A percentile compares a stretch with the other conserved stretches of the same genome.
Evolutionary conservation across 108 stramenopile species (phyloP).

Genomic region (Halocafeteria seosinensis): DNA sequence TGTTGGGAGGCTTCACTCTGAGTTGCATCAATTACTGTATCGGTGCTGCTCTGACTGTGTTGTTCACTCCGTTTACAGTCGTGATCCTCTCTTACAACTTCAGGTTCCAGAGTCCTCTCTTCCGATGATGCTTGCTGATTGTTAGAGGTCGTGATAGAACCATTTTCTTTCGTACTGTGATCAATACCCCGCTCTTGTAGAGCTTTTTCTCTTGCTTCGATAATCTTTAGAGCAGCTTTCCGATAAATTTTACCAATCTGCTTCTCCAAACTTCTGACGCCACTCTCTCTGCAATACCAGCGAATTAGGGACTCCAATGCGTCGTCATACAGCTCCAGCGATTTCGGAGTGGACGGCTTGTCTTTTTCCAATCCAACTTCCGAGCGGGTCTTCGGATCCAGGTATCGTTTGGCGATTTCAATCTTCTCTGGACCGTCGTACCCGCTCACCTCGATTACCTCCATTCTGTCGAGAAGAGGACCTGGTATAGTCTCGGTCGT

Average conservation of each 20-base stretch:
- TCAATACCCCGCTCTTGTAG: conserved; percentile 8
- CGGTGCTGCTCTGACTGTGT: background rate
- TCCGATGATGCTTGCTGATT: too few species aligned
- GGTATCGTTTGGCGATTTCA: conserved; percentile 76
- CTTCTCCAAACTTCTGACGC: conserved; percentile 82
- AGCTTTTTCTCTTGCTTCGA: conserved; percentile 58
- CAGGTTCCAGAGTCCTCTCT: too few species aligned
- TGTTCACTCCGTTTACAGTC: too few species aligned
- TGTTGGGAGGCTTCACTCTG: too few species aligned
- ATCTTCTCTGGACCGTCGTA: conserved; percentile 92
- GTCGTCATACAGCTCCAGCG: conserved; percentile 42
- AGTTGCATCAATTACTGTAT: background rate
- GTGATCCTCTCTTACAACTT: too few species aligned
- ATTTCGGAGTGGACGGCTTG: conserved; percentile 41
- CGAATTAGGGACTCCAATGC: conserved; percentile 73
- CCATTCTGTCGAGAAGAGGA: conserved; percentile 88
- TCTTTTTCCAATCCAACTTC: conserved; percentile 59
- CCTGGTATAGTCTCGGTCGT: conserved; percentile 72
- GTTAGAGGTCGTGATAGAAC: too few species aligned
- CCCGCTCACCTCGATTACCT: conserved; percentile 80
- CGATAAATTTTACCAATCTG: conserved; percentile 79
- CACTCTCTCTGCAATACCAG: conserved; percentile 91
- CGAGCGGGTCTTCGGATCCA: conserved; percentile 75
- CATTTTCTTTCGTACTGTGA: too few species aligned
- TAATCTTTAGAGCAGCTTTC: conserved; percentile 61